Evolutionary conservation across 768 basidiomycete species (phyloP), one percentile per base, ranked within the genome.

Genomic region (Podaxis sp.): DNA sequence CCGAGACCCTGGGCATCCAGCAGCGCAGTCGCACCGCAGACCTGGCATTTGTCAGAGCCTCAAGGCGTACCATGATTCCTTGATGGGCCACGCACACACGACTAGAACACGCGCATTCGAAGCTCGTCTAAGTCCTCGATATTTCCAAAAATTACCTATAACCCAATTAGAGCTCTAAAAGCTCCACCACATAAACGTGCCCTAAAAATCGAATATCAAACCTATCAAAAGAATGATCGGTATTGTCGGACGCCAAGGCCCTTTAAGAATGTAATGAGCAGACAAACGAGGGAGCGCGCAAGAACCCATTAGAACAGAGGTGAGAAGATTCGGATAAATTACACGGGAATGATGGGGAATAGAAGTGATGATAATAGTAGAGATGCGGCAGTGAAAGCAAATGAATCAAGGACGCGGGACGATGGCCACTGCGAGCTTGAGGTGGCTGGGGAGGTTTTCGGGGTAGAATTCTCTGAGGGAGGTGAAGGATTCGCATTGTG

Each of bases 401-500:
- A 48, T 48, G 46, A 44, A 62, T 55, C 42, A 48, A 62, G 42
- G 53, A n/a, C 8, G 11, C 4, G 26, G 36, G 52, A 55, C 55
- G 28, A 19, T 36, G 33, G 44, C 26, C 38, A 5, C 11, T 17
- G 26, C 22, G 44, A 42, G 24, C 19, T 44, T 26, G 61, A 62
- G 30, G 61, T 48, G 36, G 59, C 19, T 44, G 52, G 36, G 19
- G 48, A 52, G 17, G 33, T 49, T 56, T 19, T 55, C 53, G 61
- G 54, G 13, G 53, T 22, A 46, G 61, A 55, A 24, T 15, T 54
- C 19, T 44, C 19, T 11, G 53, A 28, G 15, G 59, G 22, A 33
- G 59, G 52, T 24, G 53, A 55, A 13, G 61, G 61, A 36, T 62
- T 53, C n/a, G 53, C 53, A 36, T 55, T 54, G 42, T n/a, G 61